Percentiles rank a stretch among this genome's conserved stretches.
Conservation (phyloP, 148 eudicot species). For the Heliosperma pusillum region DNA sequence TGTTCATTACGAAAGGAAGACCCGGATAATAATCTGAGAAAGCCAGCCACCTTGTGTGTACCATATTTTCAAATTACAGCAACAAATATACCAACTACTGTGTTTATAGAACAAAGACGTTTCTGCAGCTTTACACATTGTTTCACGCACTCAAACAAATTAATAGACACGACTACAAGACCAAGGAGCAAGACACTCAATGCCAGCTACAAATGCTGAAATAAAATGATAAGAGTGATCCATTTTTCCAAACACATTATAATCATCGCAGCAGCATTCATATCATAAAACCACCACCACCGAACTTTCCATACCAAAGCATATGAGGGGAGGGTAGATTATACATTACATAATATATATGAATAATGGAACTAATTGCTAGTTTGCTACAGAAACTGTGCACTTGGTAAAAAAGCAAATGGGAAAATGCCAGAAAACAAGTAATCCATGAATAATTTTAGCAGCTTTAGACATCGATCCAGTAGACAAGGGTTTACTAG, state of each 20-base stretch:
- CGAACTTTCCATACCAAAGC: neutral
- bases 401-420: neutral
- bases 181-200: neutral
- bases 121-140: neutral
- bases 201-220: no score
- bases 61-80: neutral
- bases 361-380: neutral
- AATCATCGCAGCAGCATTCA: neutral
- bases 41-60: neutral
- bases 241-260: neutral
- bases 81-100: neutral
- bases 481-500: neutral
- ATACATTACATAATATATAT: neutral
- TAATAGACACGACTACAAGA: neutral
- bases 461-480: neutral
- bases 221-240: neutral
- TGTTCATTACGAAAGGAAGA: no score
- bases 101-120: neutral
- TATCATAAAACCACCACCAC: neutral
- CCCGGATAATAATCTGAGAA: neutral
- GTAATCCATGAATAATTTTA: neutral
- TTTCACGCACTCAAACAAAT: neutral
- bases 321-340: neutral
- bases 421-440: neutral
- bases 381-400: neutral